A percentile compares a stretch with the other conserved stretches of the same genome.
phyloP scores from a whole-genome alignment of 1,284 basidiomycete genomes.

The Ceratobasidium sp. region DNA sequence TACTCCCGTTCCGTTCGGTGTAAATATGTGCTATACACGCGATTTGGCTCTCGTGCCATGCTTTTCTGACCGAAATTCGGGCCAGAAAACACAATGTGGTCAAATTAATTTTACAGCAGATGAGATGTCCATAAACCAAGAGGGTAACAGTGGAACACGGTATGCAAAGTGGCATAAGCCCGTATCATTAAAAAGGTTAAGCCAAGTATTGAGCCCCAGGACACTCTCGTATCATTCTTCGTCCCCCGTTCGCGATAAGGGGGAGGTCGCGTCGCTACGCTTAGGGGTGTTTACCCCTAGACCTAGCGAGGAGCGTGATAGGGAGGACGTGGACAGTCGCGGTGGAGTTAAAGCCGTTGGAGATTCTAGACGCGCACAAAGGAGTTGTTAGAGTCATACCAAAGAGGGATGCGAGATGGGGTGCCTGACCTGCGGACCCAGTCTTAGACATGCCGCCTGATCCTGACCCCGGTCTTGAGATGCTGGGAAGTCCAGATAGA shows the following conservation, averaged over 20 bases:
- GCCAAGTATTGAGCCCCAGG: too few species aligned
- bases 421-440: slow-evolving; percentile 18
- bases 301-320: slow-evolving; percentile 34
- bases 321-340: slow-evolving; percentile 34
- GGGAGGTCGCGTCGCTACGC: slow-evolving; percentile 38
- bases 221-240: slow-evolving; percentile 5
- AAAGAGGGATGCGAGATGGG: neutral
- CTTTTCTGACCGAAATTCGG: too few species aligned
- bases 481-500: slow-evolving; percentile 22
- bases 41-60: too few species aligned
- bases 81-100: neutral
- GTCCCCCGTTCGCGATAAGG: slow-evolving; percentile 32
- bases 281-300: slow-evolving; percentile 24
- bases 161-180: too few species aligned
- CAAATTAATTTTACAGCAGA: slow-evolving; percentile 33
- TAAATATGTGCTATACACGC: neutral
- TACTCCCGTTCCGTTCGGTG: neutral
- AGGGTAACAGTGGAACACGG: neutral
- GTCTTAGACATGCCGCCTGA: slow-evolving; percentile 1
- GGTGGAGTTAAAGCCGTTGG: slow-evolving; percentile 37
- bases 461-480: slow-evolving; percentile 17
- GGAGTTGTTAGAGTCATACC: too few species aligned
- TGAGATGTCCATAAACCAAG: slow-evolving; percentile 16
- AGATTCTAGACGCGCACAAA: neutral
- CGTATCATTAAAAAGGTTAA: too few species aligned